Conservation (phyloP, 345 rosid species). For the Populus deltoides region DNA sequence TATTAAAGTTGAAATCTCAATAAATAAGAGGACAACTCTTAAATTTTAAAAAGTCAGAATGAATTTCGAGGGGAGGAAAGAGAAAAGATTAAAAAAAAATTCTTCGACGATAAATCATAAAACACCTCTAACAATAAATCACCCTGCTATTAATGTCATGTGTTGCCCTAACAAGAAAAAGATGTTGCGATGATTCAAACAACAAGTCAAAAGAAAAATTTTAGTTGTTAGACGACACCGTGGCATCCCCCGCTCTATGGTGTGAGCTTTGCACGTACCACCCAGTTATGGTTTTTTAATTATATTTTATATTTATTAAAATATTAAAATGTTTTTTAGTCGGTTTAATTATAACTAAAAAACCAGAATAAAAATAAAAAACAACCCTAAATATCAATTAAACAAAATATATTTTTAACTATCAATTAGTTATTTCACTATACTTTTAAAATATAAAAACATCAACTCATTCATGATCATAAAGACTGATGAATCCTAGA, state of each 20-base stretch:
- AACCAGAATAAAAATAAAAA: fast-evolving
- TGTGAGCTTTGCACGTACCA: no score
- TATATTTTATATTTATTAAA: no score
- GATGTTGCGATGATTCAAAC: no score
- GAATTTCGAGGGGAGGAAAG: fast-evolving
- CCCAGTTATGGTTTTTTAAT: fast-evolving
- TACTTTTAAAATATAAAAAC: background rate
- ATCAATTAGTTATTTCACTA: fast-evolving
- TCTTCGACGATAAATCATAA: no score
- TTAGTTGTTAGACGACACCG: fast-evolving
- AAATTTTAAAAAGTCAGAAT: no score
- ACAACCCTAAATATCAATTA: no score
- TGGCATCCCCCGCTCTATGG: fast-evolving
- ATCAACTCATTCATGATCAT: no score
- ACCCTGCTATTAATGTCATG: fast-evolving
- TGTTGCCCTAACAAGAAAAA: fast-evolving
- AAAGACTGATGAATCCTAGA: background rate
- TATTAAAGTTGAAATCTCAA: no score
- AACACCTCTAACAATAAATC: no score
- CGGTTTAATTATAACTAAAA: no score
- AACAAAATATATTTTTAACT: no score
- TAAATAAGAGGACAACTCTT: fast-evolving
- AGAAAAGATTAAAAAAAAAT: no score
- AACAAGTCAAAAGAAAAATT: fast-evolving
- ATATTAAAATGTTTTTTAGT: fast-evolving